phyloP scores from a whole-genome alignment of 768 basidiomycete species.

The Trametes cinnabarina region DNA sequence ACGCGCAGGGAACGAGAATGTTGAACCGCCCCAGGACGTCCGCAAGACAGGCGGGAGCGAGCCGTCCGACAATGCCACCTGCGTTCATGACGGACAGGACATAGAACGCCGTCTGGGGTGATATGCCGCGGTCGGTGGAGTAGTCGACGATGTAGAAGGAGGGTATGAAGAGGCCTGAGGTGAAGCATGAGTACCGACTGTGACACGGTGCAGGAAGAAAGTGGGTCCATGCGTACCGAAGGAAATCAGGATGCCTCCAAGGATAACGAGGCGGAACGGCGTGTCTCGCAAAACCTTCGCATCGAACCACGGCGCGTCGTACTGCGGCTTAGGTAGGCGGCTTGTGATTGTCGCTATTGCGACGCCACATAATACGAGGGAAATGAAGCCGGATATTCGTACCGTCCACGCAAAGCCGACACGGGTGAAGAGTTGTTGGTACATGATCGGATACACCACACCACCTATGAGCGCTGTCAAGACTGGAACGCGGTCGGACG shows the following conservation, averaged over 20 bases:
- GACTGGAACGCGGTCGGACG: background rate
- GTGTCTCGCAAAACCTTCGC: constrained; percentile 41
- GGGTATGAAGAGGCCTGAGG: constrained; percentile 64
- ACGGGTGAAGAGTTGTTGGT: constrained; percentile 51
- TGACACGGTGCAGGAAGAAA: background rate
- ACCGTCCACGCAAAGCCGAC: constrained; percentile 65
- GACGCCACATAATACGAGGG: constrained; percentile 45
- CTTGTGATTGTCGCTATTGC: constrained; percentile 49
- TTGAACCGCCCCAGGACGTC: constrained; percentile 69
- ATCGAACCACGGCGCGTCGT: constrained; percentile 24
- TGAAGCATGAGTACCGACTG: background rate
- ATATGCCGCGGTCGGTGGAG: constrained; percentile 40
- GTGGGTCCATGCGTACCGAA: constrained; percentile 44
- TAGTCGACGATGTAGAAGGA: constrained; percentile 71
- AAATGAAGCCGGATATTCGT: constrained; percentile 53
- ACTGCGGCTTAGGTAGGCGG: constrained; percentile 22
- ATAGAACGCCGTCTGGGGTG: constrained; percentile 44
- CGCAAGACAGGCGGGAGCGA: constrained; percentile 63
- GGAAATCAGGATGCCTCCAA: constrained; percentile 57
- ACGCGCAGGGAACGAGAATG: constrained; percentile 59
- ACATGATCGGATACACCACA: constrained; percentile 64
- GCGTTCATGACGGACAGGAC: constrained; percentile 68
- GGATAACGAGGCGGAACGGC: constrained; percentile 51
- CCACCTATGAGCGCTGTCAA: constrained; percentile 42
- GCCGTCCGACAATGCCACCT: constrained; percentile 62